A percentile compares a stretch with the other conserved stretches of the same genome.
Conservation (phyloP, 192 early-diverging fungal genomes). For the Globomyces pollinis-pini region DNA sequence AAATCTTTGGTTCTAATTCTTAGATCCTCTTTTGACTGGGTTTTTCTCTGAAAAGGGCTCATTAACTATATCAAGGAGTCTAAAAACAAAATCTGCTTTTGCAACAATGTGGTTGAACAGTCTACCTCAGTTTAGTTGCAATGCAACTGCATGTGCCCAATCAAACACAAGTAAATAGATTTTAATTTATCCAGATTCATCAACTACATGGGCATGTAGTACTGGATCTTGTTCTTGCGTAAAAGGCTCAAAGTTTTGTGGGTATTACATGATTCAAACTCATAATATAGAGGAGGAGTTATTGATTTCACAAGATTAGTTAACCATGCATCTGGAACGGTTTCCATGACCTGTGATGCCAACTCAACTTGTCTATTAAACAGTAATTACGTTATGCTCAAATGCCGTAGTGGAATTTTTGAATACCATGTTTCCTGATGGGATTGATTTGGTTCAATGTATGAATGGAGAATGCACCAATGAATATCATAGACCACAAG, state of each 20-base stretch:
- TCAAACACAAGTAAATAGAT: too few relatives aligned
- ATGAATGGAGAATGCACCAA: constrained; percentile 50
- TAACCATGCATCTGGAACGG: constrained; percentile 26
- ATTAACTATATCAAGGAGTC: constrained; percentile 30
- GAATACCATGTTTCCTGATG: constrained; percentile 40
- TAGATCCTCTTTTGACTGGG: constrained; percentile 25
- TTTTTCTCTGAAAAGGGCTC: constrained; percentile 34
- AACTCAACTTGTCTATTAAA: too few relatives aligned
- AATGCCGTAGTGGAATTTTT: constrained; percentile 45
- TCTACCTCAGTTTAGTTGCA: constrained; percentile 45
- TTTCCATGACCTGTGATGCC: constrained; percentile 37
- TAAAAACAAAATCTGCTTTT: constrained; percentile 15
- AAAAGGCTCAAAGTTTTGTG: constrained; percentile 41
- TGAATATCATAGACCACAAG: constrained; percentile 3
- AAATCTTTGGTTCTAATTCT: neutral
- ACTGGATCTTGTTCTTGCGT: constrained; percentile 36
- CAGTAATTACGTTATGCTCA: constrained; percentile 27
- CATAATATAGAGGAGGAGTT: constrained; percentile 21
- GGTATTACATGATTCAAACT: too few relatives aligned
- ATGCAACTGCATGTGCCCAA: constrained; percentile 29
- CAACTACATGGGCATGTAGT: constrained; percentile 35
- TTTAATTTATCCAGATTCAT: constrained; percentile 10
- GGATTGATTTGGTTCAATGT: constrained; percentile 40
- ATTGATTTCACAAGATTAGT: constrained; percentile 30
- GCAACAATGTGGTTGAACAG: constrained; percentile 43